A percentile compares a stretch with the other conserved stretches of the same genome.
These are phyloP conservation scores for Mortierella sp. DNA, from an alignment of 371 early-diverging fungal genomes.

Conservation along the genomic window DNA sequence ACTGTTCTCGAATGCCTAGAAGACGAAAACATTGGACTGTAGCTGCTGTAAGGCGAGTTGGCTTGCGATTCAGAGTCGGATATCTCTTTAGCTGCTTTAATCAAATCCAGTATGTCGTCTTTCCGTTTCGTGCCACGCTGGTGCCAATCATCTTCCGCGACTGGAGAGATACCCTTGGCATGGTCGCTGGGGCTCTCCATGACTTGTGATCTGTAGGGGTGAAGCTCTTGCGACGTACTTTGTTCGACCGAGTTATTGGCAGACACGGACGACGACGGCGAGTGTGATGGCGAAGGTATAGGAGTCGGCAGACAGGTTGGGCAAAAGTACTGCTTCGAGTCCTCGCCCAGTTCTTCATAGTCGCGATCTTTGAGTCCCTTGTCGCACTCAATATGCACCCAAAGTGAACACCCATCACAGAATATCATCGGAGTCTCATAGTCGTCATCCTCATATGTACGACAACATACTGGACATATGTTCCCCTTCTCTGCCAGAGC, in stretches of 20 bases:
- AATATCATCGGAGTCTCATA: conserved; percentile 63
- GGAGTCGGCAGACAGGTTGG: conserved; percentile 51
- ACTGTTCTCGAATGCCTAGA: conserved; percentile 56
- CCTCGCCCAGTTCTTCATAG: conserved; percentile 51
- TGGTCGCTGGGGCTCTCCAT: background rate
- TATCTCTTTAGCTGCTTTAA: conserved; percentile 49
- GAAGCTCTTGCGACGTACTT: conserved; percentile 15
- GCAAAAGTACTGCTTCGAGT: conserved; percentile 51
- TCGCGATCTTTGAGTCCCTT: conserved; percentile 46
- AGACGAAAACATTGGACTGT: conserved; percentile 28
- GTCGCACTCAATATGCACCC: conserved; percentile 66
- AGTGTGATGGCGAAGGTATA: conserved; percentile 37
- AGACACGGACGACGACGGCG: conserved; percentile 42
- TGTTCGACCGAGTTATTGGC: conserved; percentile 30
- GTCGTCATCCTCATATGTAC: conserved; percentile 54
- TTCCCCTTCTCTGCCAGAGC: conserved; percentile 55
- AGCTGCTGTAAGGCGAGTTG: conserved; percentile 59
- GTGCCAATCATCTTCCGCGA: conserved; percentile 21
- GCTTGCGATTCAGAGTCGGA: conserved; percentile 39
- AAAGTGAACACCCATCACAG: conserved; percentile 62
- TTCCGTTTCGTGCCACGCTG: conserved; percentile 17
- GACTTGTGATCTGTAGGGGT: background rate
- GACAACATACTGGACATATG: conserved; percentile 60
- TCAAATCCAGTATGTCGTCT: conserved; percentile 47
- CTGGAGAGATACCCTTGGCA: conserved; percentile 2